Conservation (phyloP, 1,284 basidiomycete species). For the Puccinia triticina region DNA sequence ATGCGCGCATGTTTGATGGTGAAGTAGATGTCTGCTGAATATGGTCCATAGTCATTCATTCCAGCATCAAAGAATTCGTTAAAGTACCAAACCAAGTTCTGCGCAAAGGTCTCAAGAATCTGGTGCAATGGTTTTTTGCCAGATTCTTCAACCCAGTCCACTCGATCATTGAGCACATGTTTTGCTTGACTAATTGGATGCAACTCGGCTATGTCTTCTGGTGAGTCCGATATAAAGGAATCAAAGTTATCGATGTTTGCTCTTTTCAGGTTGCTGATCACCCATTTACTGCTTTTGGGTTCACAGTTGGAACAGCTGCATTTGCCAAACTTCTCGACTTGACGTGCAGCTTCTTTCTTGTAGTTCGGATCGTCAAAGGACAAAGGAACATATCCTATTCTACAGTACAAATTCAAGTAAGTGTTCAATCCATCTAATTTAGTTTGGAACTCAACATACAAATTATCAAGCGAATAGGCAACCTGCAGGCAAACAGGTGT, state of each 20-base stretch:
- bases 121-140: too few species aligned
- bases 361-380: conserved; percentile 19
- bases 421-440: not conserved
- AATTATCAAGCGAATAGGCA: conserved; percentile 6
- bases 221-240: not conserved
- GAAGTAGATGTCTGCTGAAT: not conserved
- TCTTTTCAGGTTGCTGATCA: conserved; percentile 15
- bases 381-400: too few species aligned
- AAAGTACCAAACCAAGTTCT: not conserved
- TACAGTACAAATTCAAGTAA: not conserved
- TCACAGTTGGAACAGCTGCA: conserved; percentile 16
- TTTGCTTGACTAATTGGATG: not conserved
- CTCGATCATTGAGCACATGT: not conserved
- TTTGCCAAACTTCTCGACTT: not conserved
- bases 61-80: not conserved
- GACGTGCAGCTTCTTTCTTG: conserved; percentile 7
- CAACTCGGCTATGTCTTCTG: not conserved
- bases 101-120: too few species aligned
- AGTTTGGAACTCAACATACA: not conserved
- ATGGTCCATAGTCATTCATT: not conserved
- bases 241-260: not conserved
- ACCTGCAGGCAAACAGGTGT: conserved; percentile 21
- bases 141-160: not conserved
- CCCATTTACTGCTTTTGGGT: too few species aligned
- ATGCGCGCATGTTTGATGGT: not conserved